Conservation (phyloP, 768 basidiomycete genomes). For the Auriscalpium microsporum region DNA sequence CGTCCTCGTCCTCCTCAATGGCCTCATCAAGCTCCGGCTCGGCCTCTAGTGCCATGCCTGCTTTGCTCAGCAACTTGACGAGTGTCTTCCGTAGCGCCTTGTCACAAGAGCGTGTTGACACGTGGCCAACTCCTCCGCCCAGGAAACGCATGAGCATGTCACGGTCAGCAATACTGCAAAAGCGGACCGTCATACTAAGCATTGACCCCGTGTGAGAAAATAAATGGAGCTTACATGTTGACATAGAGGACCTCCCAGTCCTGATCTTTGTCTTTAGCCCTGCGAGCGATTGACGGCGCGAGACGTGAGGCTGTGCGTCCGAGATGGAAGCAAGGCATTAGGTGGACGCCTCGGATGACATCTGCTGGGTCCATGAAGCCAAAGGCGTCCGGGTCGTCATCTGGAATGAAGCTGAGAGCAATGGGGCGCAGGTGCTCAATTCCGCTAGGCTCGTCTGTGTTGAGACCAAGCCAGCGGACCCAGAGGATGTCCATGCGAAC, state of each 20-base stretch:
- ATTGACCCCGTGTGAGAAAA: neutral
- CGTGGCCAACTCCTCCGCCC: conserved; percentile 20
- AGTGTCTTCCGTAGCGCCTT: conserved; percentile 2
- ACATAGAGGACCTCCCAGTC: conserved; percentile 15
- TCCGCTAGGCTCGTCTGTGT: neutral
- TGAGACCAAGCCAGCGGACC: conserved; percentile 2
- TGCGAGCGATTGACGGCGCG: neutral
- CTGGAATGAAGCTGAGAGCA: neutral
- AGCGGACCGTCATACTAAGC: neutral
- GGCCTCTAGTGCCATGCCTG: neutral
- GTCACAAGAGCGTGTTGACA: neutral
- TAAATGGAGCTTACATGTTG: conserved; percentile 12
- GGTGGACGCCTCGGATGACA: conserved; percentile 21
- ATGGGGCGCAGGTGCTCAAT: conserved; percentile 6
- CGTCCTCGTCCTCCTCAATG: neutral
- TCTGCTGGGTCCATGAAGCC: conserved; percentile 22
- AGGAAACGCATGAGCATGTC: conserved; percentile 21
- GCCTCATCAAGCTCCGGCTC: neutral
- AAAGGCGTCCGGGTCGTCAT: conserved; percentile 16
- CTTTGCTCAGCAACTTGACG: neutral
- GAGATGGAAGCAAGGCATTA: conserved; percentile 21
- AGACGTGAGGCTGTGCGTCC: conserved; percentile 2
- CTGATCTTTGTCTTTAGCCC: conserved; percentile 11
- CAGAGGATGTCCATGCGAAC: neutral
- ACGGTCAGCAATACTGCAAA: conserved; percentile 19